Conservation (phyloP, 768 basidiomycete genomes). For the Stropharia rugosoannulata region DNA sequence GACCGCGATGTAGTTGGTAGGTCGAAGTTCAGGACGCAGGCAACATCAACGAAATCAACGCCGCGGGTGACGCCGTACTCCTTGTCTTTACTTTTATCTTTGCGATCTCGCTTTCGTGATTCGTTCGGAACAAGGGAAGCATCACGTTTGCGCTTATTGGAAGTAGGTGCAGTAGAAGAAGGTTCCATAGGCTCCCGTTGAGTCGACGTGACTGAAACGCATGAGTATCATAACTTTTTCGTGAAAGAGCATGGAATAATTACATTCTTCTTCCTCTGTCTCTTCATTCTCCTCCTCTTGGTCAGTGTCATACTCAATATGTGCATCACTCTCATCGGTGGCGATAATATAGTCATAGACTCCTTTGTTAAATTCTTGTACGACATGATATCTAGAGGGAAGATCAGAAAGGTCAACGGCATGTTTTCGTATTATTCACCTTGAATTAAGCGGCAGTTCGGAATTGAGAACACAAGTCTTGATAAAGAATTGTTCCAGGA, state of each 20-base stretch:
- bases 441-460: slow-evolving; percentile 92
- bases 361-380: slow-evolving; percentile 98
- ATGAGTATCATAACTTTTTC: background rate
- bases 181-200: slow-evolving; percentile 40
- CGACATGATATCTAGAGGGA: slow-evolving; percentile 78
- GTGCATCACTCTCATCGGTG: slow-evolving; percentile 81
- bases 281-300: slow-evolving; percentile 38
- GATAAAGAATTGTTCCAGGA: slow-evolving; percentile 96
- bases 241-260: background rate
- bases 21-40: slow-evolving; percentile 98
- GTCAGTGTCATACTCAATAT: slow-evolving; percentile 43
- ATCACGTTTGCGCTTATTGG: slow-evolving; percentile 61
- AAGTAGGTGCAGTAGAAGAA: slow-evolving; percentile 15
- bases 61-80: slow-evolving; percentile 96
- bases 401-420: background rate
- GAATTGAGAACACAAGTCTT: slow-evolving; percentile 96
- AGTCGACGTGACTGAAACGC: slow-evolving; percentile 48
- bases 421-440: slow-evolving; percentile 38
- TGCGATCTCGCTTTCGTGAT: slow-evolving; percentile 48
- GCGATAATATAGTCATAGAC: slow-evolving; percentile 99
- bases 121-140: slow-evolving; percentile 35
- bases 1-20: slow-evolving; percentile 84
- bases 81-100: slow-evolving; percentile 55
- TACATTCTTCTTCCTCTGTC: slow-evolving; percentile 33
- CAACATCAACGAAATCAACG: slow-evolving; percentile 94